A percentile compares a stretch with the other conserved stretches of the same genome.
phyloP scores from a whole-genome alignment of 192 early-diverging fungal genomes.

The Umbelopsis isabellina region DNA sequence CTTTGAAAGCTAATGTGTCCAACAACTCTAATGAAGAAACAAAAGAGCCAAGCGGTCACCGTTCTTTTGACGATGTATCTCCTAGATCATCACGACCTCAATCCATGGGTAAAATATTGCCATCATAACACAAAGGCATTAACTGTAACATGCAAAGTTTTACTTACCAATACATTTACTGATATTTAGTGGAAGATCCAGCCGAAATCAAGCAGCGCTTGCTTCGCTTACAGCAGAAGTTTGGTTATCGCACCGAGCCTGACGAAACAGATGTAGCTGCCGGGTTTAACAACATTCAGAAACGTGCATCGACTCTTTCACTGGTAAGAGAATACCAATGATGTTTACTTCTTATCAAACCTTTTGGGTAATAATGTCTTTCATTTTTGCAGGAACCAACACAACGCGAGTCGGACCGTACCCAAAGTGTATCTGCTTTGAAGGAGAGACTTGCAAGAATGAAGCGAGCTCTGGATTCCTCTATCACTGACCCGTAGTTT shows the following conservation, averaged over 20 bases:
- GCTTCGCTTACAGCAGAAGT: slow-evolving; percentile 62
- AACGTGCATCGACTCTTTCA: background rate
- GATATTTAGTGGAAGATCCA: slow-evolving; percentile 31
- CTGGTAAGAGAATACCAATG: slow-evolving; percentile 11
- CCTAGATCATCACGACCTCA: slow-evolving; percentile 23
- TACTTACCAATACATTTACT: background rate
- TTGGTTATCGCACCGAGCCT: slow-evolving; percentile 44
- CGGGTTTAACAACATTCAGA: background rate
- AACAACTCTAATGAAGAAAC: background rate
- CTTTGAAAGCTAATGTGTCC: slow-evolving; percentile 1
- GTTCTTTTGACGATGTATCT: background rate
- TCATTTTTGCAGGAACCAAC: slow-evolving; percentile 29
- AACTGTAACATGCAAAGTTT: background rate
- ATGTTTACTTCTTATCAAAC: slow-evolving; percentile 1
- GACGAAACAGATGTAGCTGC: background rate
- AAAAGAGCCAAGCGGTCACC: background rate
- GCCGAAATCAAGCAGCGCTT: slow-evolving; percentile 55
- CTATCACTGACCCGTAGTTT: slow-evolving; percentile 2
- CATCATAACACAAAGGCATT: background rate
- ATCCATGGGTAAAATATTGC: background rate
- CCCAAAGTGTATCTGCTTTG: slow-evolving; percentile 65
- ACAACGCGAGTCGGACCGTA: slow-evolving; percentile 40
- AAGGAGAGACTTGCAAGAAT: slow-evolving; percentile 70
- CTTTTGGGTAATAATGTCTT: background rate
- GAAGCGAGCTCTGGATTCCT: slow-evolving; percentile 47